phyloP scores from a whole-genome alignment of 106 monocot genomes.

The Gastrodia elata region DNA sequence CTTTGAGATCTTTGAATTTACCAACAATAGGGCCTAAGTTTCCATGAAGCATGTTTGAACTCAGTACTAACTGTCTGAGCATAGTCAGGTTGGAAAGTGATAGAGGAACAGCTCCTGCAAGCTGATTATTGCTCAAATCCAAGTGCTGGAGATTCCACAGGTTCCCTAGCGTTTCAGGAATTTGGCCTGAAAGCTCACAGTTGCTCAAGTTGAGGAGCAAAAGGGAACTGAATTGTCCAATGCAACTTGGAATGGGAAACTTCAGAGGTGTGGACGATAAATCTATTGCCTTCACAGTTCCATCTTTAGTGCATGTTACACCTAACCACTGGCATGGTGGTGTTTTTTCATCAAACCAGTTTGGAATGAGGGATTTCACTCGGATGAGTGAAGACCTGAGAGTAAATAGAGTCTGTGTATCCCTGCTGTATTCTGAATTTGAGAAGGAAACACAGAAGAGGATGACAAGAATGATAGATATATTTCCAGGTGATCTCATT shows the following conservation, averaged over 20 bases:
- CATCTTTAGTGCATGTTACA: constrained; percentile 30
- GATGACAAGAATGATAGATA: constrained; percentile 19
- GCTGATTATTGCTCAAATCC: constrained; percentile 58
- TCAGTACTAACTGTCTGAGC: constrained; percentile 43
- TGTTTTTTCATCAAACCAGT: constrained; percentile 56
- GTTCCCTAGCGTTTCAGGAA: constrained; percentile 44
- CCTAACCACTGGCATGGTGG: constrained; percentile 83
- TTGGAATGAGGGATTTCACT: constrained; percentile 30
- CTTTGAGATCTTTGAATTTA: constrained; percentile 26
- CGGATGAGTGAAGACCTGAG: constrained; percentile 42
- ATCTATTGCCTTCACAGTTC: constrained; percentile 45
- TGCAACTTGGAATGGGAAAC: constrained; percentile 36
- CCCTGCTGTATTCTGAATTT: constrained; percentile 20
- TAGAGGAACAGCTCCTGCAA: constrained; percentile 43
- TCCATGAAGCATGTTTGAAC: constrained; percentile 49
- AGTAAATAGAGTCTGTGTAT: constrained; percentile 27
- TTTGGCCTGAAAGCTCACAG: constrained; percentile 46
- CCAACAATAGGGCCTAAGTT: constrained; percentile 30
- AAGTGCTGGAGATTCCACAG: constrained; percentile 46
- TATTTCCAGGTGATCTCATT: not conserved
- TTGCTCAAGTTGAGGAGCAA: constrained; percentile 67
- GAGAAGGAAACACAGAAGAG: constrained; percentile 20
- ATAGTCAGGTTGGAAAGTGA: constrained; percentile 34
- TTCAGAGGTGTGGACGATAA: constrained; percentile 45
- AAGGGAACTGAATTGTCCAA: constrained; percentile 44